Base-by-base conservation (phyloP, 2,329 filamentous ascomycete species). In the Neofusicoccum ribis region DNA sequence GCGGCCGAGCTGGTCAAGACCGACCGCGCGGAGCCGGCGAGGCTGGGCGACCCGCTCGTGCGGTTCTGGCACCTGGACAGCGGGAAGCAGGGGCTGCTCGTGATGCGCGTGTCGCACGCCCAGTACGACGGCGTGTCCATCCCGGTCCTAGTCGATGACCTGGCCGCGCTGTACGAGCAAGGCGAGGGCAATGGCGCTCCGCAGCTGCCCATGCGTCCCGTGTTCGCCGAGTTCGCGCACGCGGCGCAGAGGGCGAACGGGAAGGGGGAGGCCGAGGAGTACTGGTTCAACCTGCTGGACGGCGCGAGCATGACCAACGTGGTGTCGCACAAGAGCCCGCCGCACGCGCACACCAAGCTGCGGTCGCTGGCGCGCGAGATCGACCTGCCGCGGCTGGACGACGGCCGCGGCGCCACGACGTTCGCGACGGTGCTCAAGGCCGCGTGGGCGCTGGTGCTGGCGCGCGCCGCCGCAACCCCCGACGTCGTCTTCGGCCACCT, bases 401-500 rank as follows among this genome's bases (percentile, higher is more conserved):
- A 23, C 23, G 23, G 23, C 23, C 23, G 23, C 23, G 36, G 47
- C 27, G 11, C 50, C 7, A 39, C 34, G n/a, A 39, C 51, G 36
- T 54, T 54, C 51, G 51, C 51, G 31, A 82, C 79, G 0, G 63
- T 82, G 20, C 71, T 82, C 69, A 82, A 82, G 64, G 79, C 78
- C n/a, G 80, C 81, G 0, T 54, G 51, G 51, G 51, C 51, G 51
- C 51, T 54, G 1, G 77, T 78, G 11, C 70, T 83, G 5, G 76
- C 34, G 34, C 51, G 51, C n/a, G 51, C 51, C 34, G 74, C 79
- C 0, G 71, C 73, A n/a, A 73, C 70, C 23, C 66, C 70, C 1
- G 80, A 82, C 65, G 71, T 80, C 46, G 76, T 81, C n/a, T 81
- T 81, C 43, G 79, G 79, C 0, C 76, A 80, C 63, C 74, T 79